Conservation (phyloP, 176 grass and related monocot species). For the Miscanthus lutarioriparius region DNA sequence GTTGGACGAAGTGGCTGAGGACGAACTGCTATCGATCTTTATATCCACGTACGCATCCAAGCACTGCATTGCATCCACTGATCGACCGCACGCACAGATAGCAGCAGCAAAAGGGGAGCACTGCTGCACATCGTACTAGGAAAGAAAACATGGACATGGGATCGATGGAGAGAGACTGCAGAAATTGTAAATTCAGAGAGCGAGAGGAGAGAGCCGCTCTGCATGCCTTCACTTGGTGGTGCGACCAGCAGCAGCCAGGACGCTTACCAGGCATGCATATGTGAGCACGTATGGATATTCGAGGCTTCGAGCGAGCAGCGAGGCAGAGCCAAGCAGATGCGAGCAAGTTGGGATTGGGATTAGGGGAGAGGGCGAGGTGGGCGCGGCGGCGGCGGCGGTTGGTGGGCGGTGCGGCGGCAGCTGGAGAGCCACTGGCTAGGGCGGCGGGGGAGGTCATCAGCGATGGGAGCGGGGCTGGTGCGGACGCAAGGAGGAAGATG, state of each 20-base stretch:
- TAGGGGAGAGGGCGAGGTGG: too few relatives aligned
- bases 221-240: too few relatives aligned
- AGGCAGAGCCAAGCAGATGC: background rate
- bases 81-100: background rate
- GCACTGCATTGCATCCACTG: background rate
- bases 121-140: background rate
- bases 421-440: too few relatives aligned
- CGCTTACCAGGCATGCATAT: constrained; percentile 11
- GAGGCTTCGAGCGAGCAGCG: background rate
- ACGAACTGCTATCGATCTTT: background rate
- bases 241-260: too few relatives aligned
- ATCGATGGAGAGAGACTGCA: background rate
- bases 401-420: too few relatives aligned
- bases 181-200: background rate
- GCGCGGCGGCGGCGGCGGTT: too few relatives aligned
- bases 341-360: constrained; percentile 41
- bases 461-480: too few relatives aligned
- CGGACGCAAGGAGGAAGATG: too few relatives aligned
- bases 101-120: background rate
- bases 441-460: too few relatives aligned
- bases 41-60: background rate
- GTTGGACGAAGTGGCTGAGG: background rate
- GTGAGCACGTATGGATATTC: background rate
- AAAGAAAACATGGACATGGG: background rate
- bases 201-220: too few relatives aligned